phyloP scores from a whole-genome alignment of 139 green algal genomes.

The Chlamydomonas eustigma region DNA sequence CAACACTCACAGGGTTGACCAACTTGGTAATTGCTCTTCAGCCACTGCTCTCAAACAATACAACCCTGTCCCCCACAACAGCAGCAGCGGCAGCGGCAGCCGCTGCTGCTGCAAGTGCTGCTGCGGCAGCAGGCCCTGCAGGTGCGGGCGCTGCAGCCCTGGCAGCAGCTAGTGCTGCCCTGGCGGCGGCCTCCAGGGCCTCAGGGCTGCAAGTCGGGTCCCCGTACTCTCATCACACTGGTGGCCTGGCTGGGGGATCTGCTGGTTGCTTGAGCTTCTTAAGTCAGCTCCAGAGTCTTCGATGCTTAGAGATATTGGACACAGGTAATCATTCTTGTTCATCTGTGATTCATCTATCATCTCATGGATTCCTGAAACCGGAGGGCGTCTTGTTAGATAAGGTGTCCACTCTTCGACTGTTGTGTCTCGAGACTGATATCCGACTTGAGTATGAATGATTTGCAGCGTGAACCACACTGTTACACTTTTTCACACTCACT shows the following conservation, averaged over 20 bases:
- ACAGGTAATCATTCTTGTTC: too few relatives aligned
- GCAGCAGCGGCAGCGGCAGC: background rate
- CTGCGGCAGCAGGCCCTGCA: too few relatives aligned
- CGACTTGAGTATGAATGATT: background rate
- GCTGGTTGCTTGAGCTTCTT: background rate
- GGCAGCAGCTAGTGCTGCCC: too few relatives aligned
- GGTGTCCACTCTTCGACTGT: background rate
- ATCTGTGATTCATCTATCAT: too few relatives aligned
- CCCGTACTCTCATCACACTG: too few relatives aligned
- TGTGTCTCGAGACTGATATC: too few relatives aligned
- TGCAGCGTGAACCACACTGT: conserved; percentile 4
- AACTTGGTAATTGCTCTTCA: background rate
- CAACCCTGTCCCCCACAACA: too few relatives aligned
- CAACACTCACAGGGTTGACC: background rate
- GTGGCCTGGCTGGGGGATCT: background rate
- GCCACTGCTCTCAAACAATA: too few relatives aligned
- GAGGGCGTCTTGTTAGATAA: too few relatives aligned
- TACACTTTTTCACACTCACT: background rate
- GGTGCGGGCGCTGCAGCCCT: background rate
- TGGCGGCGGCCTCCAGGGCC: background rate
- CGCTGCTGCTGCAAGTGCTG: background rate
- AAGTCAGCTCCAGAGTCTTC: background rate
- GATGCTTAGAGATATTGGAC: conserved; percentile 1
- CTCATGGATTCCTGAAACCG: too few relatives aligned
- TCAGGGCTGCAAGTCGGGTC: too few relatives aligned